Evolutionary conservation across 345 rosid genomes (phyloP), one percentile per base, ranked within the genome.

Genomic region (Ailanthus altissimus): DNA sequence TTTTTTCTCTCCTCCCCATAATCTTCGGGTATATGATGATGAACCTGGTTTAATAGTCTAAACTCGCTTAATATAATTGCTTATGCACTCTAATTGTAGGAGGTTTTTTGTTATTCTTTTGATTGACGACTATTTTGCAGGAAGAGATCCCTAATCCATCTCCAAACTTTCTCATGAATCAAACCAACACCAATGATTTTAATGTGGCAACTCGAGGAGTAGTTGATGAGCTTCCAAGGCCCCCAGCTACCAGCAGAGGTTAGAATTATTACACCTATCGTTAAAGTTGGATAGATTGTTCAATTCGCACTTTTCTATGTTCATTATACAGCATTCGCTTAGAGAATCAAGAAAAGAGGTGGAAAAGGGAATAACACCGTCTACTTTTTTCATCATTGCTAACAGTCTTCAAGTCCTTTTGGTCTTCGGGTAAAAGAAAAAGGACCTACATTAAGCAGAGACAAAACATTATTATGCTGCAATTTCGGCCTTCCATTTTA

Each of bases 1-100:
- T 74, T 67, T 87, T 77, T 92, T 88, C 93, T 96, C 85, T 75
- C 81, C 83, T 76, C 86, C 97, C n/a, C 99, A 88, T 75, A 91
- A 92, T 81, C 83, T 91, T 38, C 84, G 89, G 90, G 94, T 92
- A 85, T 38, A 46, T 51, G 51, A 36, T 54, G n/a, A 59, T 45
- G 20, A 73, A 43, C 66, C n/a, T 8, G 23, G 12, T 43, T 25
- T 10, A 36, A 32, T 32, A 32, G 38, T 32, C 3, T 32, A 32
- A 32, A 28, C 9, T 32, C 32, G 20, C 61, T 10, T 53, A 46
- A 16, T 32, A 36, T 5, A 14, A 38, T 15, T 38, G 5, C n/a
- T 56, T 56, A 14, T 56, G 2, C n/a, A 20, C 20, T 58, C 25
- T 14, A 40, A 58, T 75, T 67, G 47, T 5, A 16, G 50, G 53